These are phyloP conservation scores for Protoeuglena noctilucae DNA, from an alignment of 139 green algal genomes.

Conservation along the genomic window DNA sequence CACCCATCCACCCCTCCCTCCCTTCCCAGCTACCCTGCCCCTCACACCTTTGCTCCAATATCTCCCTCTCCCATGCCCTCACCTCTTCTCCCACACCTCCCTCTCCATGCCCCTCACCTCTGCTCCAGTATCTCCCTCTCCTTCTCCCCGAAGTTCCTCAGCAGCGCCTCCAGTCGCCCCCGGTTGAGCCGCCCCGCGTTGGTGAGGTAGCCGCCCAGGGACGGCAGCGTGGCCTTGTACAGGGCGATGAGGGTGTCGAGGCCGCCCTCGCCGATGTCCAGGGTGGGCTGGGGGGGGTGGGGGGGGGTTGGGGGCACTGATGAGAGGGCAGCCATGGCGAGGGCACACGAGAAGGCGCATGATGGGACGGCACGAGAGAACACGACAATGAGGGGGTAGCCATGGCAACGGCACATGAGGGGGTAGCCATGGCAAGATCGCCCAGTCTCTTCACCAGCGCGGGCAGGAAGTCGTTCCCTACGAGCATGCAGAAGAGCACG, in stretches of 20 bases:
- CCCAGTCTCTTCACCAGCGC: slow-evolving; percentile 6
- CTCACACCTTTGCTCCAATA: too few species aligned
- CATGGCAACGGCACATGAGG: too few species aligned
- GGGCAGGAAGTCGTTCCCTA: slow-evolving; percentile 92
- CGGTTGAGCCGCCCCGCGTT: slow-evolving; percentile 40
- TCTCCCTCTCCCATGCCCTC: too few species aligned
- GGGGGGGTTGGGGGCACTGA: too few species aligned
- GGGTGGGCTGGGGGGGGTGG: slow-evolving; percentile 57
- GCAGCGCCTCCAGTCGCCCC: slow-evolving; percentile 42
- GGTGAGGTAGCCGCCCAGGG: slow-evolving; percentile 70
- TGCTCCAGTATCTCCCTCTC: slow-evolving; percentile 58
- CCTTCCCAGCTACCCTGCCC: too few species aligned
- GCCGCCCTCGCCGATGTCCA: slow-evolving; percentile 78
- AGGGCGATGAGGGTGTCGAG: slow-evolving; percentile 75
- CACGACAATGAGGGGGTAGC: slow-evolving; percentile 4
- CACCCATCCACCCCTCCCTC: too few species aligned
- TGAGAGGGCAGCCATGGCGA: too few species aligned
- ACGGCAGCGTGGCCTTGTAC: slow-evolving; percentile 70
- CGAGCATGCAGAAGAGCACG: slow-evolving; percentile 86
- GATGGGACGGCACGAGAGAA: neutral
- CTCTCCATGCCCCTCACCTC: too few species aligned
- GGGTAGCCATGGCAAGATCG: too few species aligned
- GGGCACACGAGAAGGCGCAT: too few species aligned
- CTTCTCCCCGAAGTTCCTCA: slow-evolving; percentile 31
- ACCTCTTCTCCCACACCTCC: too few species aligned